These are phyloP conservation scores for Nemania serpens DNA, from an alignment of 2,329 filamentous ascomycete species.

Conservation along the genomic window DNA sequence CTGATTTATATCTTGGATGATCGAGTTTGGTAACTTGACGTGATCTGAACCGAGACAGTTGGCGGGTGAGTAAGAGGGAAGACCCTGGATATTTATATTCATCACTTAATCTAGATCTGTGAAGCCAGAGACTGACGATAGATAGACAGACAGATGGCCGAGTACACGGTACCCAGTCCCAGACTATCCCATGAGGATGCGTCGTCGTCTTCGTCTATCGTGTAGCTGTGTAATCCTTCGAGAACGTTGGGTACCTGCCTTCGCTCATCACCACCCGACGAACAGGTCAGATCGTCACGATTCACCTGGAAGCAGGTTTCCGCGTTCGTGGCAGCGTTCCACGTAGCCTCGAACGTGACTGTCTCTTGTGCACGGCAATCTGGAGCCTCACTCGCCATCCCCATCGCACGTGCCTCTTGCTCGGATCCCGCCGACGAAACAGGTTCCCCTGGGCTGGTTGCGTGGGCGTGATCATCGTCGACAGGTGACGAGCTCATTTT, in stretches of 20 bases:
- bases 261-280: not conserved
- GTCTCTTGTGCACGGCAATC: constrained; percentile 14
- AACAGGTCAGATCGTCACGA: not conserved
- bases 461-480: not conserved
- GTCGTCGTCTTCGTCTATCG: not conserved
- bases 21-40: not conserved
- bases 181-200: not conserved
- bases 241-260: not conserved
- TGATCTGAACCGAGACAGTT: not conserved
- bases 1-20: not conserved
- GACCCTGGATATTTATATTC: constrained; percentile 7
- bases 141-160: too few species aligned
- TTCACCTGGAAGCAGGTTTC: not conserved
- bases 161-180: too few species aligned
- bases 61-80: not conserved
- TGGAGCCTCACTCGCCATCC: constrained; percentile 14
- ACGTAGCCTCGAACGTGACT: constrained; percentile 15
- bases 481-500: not conserved
- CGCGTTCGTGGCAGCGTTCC: constrained; percentile 4
- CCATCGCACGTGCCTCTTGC: not conserved
- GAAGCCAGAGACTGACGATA: not conserved
- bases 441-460: not conserved
- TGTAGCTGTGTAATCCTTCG: not conserved
- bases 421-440: constrained; percentile 1
- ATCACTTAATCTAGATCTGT: not conserved